Evolutionary conservation across 73 alveolate species (phyloP).

Genomic region (Paramecium biaurelia): DNA sequence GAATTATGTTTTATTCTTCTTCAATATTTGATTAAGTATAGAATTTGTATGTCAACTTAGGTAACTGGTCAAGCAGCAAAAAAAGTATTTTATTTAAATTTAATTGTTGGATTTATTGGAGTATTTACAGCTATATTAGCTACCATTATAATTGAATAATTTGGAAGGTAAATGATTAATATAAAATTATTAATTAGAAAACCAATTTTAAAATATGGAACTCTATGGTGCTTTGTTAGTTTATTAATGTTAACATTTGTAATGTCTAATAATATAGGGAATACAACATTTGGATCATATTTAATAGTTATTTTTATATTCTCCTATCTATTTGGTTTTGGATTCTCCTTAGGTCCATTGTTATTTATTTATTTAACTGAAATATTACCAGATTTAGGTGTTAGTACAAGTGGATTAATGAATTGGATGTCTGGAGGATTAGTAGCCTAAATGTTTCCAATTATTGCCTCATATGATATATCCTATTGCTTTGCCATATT

Average conservation of each 20-base stretch:
- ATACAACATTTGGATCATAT: neutral
- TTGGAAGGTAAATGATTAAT: slow-evolving; percentile 30
- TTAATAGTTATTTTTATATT: neutral
- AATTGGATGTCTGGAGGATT: neutral
- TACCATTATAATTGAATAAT: neutral
- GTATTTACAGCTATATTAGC: slow-evolving; percentile 5
- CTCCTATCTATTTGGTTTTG: slow-evolving; percentile 4
- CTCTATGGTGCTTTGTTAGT: neutral
- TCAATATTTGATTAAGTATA: slow-evolving; percentile 13
- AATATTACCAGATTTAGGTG: slow-evolving; percentile 41
- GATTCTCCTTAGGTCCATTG: slow-evolving; percentile 34
- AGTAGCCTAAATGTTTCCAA: neutral
- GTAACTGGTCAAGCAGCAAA: neutral
- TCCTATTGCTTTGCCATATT: neutral
- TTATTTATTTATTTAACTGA: slow-evolving; percentile 40
- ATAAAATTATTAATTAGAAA: neutral
- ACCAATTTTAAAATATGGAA: neutral
- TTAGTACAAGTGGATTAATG: neutral
- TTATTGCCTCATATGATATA: neutral
- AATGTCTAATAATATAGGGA: neutral
- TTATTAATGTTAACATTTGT: neutral
- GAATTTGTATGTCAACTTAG: neutral
- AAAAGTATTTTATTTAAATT: neutral
- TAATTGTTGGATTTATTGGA: slow-evolving; percentile 36
- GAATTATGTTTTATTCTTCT: slow-evolving; percentile 42